Evolutionary conservation across 2,329 filamentous ascomycete species (phyloP).

Genomic region (Colletotrichum truncatum): DNA sequence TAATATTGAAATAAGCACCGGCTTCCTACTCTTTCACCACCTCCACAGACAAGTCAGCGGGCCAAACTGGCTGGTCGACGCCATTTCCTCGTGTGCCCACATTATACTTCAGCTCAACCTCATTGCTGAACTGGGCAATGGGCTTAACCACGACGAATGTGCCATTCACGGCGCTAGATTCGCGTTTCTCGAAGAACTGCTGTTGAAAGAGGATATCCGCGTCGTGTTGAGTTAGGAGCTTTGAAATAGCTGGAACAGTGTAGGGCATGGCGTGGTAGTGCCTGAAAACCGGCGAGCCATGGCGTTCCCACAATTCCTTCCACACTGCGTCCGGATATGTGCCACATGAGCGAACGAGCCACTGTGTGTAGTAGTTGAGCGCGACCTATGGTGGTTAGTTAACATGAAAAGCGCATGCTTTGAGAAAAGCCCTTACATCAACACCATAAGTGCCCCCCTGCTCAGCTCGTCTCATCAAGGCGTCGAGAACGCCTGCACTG

Average conservation of each 20-base stretch:
- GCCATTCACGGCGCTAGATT: slow-evolving; percentile 26
- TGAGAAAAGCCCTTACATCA: slow-evolving; percentile 4
- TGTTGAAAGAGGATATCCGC: slow-evolving; percentile 49
- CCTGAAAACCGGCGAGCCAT: slow-evolving; percentile 57
- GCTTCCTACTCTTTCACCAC: slow-evolving; percentile 34
- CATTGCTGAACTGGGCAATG: slow-evolving; percentile 46
- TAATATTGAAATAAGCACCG: too few species aligned
- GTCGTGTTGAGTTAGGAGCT: slow-evolving; percentile 48
- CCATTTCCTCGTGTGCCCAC: slow-evolving; percentile 60
- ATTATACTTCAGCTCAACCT: slow-evolving; percentile 50
- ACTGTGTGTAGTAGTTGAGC: slow-evolving; percentile 52
- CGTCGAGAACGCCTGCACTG: slow-evolving; percentile 49
- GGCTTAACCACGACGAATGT: slow-evolving; percentile 50
- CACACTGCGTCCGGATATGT: slow-evolving; percentile 43
- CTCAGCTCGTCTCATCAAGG: slow-evolving; percentile 47
- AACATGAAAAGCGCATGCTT: slow-evolving; percentile 35
- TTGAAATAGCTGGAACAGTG: slow-evolving; percentile 44
- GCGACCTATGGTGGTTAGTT: slow-evolving; percentile 34
- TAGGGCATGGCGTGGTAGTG: slow-evolving; percentile 59
- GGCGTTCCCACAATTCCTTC: slow-evolving; percentile 54
- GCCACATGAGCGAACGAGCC: slow-evolving; percentile 48
- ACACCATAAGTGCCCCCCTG: slow-evolving; percentile 35
- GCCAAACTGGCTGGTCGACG: slow-evolving; percentile 54
- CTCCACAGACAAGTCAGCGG: slow-evolving; percentile 47
- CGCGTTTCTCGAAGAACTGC: slow-evolving; percentile 53